Evolutionary conservation across 148 eudicot genomes (phyloP).

Genomic region (Mesembryanthemum crystallinum): DNA sequence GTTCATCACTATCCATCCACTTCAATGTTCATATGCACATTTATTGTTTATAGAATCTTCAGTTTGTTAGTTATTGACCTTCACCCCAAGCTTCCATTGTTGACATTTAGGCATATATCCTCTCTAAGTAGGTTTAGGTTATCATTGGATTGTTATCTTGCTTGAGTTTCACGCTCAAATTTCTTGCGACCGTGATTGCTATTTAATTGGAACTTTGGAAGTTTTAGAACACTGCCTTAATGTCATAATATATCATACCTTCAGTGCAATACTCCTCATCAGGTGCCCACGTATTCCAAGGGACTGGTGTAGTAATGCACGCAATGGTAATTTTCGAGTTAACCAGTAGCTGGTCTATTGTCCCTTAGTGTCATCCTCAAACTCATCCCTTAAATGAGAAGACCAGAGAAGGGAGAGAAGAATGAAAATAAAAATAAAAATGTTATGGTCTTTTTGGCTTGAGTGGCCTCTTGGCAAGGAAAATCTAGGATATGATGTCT

Average conservation of each 20-base stretch:
- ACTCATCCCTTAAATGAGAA: no score
- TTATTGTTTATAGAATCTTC: not conserved
- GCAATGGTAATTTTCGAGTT: not conserved
- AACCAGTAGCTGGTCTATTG: no score
- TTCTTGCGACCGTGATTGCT: not conserved
- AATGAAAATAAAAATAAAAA: not conserved
- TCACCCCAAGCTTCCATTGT: not conserved
- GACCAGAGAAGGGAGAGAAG: not conserved
- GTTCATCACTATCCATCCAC: conserved; percentile 28
- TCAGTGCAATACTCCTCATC: not conserved
- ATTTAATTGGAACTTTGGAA: not conserved
- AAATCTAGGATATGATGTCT: not conserved
- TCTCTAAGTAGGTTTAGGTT: conserved; percentile 7
- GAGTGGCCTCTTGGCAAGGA: not conserved
- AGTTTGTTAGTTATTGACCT: not conserved
- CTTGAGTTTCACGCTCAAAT: not conserved
- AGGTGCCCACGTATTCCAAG: not conserved
- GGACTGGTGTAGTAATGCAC: not conserved
- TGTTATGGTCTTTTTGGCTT: not conserved
- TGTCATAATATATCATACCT: not conserved
- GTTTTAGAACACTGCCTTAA: not conserved
- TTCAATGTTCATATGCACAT: not conserved
- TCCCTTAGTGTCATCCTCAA: no score
- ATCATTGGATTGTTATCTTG: not conserved
- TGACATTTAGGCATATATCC: not conserved